Evolutionary conservation across 129 eudicot species (phyloP).

Genomic region (Saposhnikovia divaricata): DNA sequence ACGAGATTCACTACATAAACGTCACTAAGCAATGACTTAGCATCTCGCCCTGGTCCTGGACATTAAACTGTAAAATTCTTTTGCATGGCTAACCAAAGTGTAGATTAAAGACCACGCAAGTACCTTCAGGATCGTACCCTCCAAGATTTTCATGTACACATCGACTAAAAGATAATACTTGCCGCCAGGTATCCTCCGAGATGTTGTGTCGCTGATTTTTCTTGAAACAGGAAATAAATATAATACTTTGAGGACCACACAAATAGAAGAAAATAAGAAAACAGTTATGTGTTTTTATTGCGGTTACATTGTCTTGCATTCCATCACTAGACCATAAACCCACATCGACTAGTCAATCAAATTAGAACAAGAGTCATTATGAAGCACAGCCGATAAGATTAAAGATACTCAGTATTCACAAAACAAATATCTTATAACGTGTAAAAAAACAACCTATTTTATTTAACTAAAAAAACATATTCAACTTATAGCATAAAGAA

Average conservation of each 20-base stretch:
- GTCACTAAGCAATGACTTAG: neutral
- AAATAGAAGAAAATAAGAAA: constrained; percentile 7
- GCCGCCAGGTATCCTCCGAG: constrained; percentile 91
- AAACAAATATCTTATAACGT: neutral
- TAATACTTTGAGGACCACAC: constrained; percentile 11
- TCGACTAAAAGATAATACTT: constrained; percentile 82
- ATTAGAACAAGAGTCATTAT: neutral
- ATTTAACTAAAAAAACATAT: neutral
- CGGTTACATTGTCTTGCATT: neutral
- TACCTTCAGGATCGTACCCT: constrained; percentile 93
- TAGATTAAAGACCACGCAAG: neutral
- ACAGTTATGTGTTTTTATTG: neutral
- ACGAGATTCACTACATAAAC: neutral
- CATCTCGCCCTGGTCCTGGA: neutral
- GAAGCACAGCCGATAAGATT: neutral
- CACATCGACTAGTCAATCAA: neutral
- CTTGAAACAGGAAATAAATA: constrained; percentile 28
- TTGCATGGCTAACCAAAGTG: neutral
- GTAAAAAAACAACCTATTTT: neutral
- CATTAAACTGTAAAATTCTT: neutral
- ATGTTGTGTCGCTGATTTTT: constrained; percentile 78
- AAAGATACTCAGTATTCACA: neutral
- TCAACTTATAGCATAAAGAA: neutral
- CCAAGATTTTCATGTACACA: constrained; percentile 95
- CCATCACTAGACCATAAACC: neutral